A percentile compares a stretch with the other conserved stretches of the same genome.
Evolutionary conservation across 108 stramenopile genomes (phyloP).

Genomic region (Licmophora abbreviata): DNA sequence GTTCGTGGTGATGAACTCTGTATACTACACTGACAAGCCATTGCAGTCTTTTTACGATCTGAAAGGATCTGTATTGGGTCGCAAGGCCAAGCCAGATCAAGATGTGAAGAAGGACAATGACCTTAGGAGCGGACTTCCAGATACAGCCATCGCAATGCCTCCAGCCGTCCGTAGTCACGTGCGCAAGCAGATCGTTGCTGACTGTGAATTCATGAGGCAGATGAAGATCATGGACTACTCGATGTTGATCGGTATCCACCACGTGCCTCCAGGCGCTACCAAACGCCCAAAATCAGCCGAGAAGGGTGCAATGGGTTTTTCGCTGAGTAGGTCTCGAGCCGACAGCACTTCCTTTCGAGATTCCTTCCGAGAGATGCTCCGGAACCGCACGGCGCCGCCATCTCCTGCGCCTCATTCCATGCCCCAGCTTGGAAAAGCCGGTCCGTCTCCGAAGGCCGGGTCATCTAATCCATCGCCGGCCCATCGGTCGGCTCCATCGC

Average conservation of each 20-base stretch:
- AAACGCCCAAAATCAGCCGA: neutral
- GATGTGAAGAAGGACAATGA: constrained; percentile 91
- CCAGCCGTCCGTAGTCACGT: constrained; percentile 42
- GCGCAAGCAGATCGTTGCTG: constrained; percentile 57
- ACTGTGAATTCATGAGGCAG: constrained; percentile 66
- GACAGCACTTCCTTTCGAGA: neutral
- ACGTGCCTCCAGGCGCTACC: constrained; percentile 38
- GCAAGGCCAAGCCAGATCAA: constrained; percentile 72
- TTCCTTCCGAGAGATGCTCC: neutral
- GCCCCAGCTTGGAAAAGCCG: neutral
- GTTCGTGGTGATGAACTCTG: constrained; percentile 92
- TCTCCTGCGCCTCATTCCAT: too few species aligned
- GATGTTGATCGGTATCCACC: constrained; percentile 86
- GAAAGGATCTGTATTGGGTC: constrained; percentile 81
- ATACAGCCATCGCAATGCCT: constrained; percentile 50
- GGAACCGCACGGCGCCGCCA: too few species aligned
- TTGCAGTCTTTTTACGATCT: constrained; percentile 88
- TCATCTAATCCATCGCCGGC: neutral
- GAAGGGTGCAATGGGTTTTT: neutral
- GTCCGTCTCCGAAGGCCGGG: neutral
- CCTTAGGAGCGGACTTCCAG: constrained; percentile 44
- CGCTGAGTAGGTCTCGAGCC: neutral
- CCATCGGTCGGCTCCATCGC: constrained; percentile 16
- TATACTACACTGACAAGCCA: constrained; percentile 81
- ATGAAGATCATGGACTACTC: constrained; percentile 97